These are phyloP conservation scores for Hypoxylon sp. DNA, from an alignment of 2,329 filamentous ascomycete species.

Conservation along the genomic window DNA sequence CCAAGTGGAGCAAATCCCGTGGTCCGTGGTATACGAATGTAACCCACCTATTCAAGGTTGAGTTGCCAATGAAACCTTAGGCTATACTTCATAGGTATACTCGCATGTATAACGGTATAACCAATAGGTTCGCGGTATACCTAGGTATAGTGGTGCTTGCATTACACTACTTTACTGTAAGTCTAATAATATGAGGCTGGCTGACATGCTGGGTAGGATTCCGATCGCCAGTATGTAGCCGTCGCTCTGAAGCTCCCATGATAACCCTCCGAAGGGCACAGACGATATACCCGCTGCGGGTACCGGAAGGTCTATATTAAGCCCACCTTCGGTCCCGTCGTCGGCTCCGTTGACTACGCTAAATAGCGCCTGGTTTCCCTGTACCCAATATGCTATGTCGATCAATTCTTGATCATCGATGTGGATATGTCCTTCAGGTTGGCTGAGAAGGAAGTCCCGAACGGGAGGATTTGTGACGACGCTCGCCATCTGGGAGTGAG, in stretches of 20 bases:
- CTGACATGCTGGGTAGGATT: conserved; percentile 46
- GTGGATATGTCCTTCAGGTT: conserved; percentile 25
- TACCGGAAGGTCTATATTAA: conserved; percentile 35
- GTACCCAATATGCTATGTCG: conserved; percentile 51
- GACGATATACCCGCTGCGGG: conserved; percentile 28
- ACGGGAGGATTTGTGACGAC: conserved; percentile 51
- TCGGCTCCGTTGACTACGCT: conserved; percentile 49
- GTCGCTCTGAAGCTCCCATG: conserved; percentile 38
- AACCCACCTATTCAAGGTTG: too few relatives aligned
- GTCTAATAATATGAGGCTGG: conserved; percentile 47
- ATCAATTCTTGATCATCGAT: conserved; percentile 35
- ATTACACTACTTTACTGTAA: conserved; percentile 11
- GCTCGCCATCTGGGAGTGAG: conserved; percentile 51
- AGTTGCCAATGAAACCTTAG: too few relatives aligned
- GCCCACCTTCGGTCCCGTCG: conserved; percentile 25
- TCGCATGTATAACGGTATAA: too few relatives aligned
- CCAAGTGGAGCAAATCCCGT: too few relatives aligned
- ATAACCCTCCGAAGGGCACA: conserved; percentile 40
- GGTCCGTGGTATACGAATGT: too few relatives aligned
- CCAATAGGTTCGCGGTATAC: too few relatives aligned
- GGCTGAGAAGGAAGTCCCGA: conserved; percentile 51
- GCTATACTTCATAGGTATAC: too few relatives aligned
- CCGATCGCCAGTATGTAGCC: conserved; percentile 41
- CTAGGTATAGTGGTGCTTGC: too few relatives aligned
- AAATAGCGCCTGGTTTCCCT: conserved; percentile 45